These are phyloP conservation scores for Porcisia deanei DNA, from an alignment of 208 protist genomes.

Conservation along the genomic window DNA sequence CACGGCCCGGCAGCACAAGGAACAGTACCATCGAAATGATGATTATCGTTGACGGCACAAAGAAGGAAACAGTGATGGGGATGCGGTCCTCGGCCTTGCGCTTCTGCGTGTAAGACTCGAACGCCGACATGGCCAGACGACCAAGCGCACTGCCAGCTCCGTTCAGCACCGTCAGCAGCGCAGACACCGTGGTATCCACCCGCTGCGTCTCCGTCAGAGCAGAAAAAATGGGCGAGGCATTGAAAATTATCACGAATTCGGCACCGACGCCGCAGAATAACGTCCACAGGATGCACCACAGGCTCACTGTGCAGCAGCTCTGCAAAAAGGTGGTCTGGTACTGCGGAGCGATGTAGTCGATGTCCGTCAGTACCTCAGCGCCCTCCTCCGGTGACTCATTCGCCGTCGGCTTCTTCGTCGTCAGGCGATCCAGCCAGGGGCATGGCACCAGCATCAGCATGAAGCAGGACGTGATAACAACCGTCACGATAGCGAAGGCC, in stretches of 20 bases:
- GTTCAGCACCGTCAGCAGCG: slow-evolving; percentile 67
- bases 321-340: slow-evolving; percentile 63
- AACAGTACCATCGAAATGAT: slow-evolving; percentile 61
- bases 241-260: slow-evolving; percentile 71
- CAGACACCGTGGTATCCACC: slow-evolving; percentile 35
- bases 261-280: slow-evolving; percentile 53
- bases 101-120: slow-evolving; percentile 53
- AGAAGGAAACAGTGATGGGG: slow-evolving; percentile 65
- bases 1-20: slow-evolving; percentile 31
- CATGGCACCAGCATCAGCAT: slow-evolving; percentile 31
- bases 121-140: slow-evolving; percentile 51
- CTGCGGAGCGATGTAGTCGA: slow-evolving; percentile 69
- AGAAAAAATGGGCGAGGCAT: slow-evolving; percentile 48
- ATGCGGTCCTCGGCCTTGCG: slow-evolving; percentile 57
- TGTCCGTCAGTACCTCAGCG: slow-evolving; percentile 31
- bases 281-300: slow-evolving; percentile 64
- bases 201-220: slow-evolving; percentile 34
- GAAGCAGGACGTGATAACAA: slow-evolving; percentile 24
- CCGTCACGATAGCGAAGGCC: slow-evolving; percentile 44
- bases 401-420: neutral
- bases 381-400: neutral
- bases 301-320: slow-evolving; percentile 38
- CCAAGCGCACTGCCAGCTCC: slow-evolving; percentile 65
- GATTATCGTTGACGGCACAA: slow-evolving; percentile 46
- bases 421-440: slow-evolving; percentile 15